Evolutionary conservation across 176 grass and related monocot species (phyloP).

Genomic region (Raddia distichophylla): DNA sequence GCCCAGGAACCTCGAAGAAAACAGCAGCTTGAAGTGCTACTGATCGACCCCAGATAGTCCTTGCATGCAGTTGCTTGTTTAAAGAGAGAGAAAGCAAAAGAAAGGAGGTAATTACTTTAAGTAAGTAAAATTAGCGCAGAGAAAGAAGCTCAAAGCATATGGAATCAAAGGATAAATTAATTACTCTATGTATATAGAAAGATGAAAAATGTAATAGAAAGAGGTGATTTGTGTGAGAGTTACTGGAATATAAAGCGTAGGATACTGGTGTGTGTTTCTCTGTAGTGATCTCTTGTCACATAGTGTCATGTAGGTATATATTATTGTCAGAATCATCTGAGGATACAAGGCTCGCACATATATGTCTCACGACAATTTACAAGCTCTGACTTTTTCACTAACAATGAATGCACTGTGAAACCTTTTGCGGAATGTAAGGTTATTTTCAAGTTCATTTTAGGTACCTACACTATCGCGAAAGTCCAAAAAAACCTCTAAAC

Average conservation of each 20-base stretch:
- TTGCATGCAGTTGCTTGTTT: background rate
- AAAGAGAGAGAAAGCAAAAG: background rate
- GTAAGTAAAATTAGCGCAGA: constrained; percentile 32
- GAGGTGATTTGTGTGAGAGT: constrained; percentile 32
- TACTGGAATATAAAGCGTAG: constrained; percentile 8
- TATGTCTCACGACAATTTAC: background rate
- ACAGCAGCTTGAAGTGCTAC: constrained; percentile 53
- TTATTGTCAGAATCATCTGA: background rate
- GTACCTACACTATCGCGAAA: no score
- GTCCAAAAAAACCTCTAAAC: no score
- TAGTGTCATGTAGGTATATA: background rate
- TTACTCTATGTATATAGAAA: constrained; percentile 46
- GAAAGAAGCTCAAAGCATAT: constrained; percentile 29
- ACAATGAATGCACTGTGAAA: background rate
- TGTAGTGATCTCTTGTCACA: background rate
- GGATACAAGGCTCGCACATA: background rate
- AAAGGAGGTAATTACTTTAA: background rate
- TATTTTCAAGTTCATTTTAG: no score
- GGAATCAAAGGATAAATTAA: background rate
- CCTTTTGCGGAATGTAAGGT: background rate
- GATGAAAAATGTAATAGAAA: constrained; percentile 21
- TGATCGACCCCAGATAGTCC: constrained; percentile 35
- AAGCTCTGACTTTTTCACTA: background rate
- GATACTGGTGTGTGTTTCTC: background rate
- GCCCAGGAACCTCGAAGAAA: constrained; percentile 41